Conservation (phyloP, 1,139 yeast genomes). For the Saccharomyces hybrid region DNA sequence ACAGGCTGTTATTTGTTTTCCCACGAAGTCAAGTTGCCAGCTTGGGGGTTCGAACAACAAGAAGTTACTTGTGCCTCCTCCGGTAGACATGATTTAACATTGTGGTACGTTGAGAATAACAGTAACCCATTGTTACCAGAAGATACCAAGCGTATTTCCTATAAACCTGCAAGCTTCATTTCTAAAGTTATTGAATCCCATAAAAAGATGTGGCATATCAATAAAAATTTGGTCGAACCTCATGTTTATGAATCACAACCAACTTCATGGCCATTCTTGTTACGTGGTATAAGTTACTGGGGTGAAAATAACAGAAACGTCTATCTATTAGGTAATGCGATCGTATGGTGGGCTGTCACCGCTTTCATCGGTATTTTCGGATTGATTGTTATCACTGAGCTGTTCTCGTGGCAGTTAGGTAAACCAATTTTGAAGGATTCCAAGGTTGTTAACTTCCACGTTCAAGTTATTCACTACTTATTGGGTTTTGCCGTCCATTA, state of each 20-base stretch:
- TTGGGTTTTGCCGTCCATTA: slow-evolving; percentile 83
- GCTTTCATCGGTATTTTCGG: slow-evolving; percentile 50
- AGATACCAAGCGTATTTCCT: slow-evolving; percentile 46
- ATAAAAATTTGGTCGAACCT: slow-evolving; percentile 72
- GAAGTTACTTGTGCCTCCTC: slow-evolving; percentile 90
- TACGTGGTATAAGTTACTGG: slow-evolving; percentile 96
- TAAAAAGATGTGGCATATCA: slow-evolving; percentile 83
- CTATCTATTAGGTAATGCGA: slow-evolving; percentile 84
- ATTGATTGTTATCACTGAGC: slow-evolving; percentile 45
- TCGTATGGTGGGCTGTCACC: slow-evolving; percentile 80
- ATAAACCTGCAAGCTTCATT: slow-evolving; percentile 55
- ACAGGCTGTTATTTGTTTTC: slow-evolving; percentile 87
- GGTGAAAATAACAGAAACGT: slow-evolving; percentile 66
- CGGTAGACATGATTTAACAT: slow-evolving; percentile 65
- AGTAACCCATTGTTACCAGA: slow-evolving; percentile 41
- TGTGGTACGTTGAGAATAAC: slow-evolving; percentile 88
- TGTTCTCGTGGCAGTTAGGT: slow-evolving; percentile 74
- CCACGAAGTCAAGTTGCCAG: slow-evolving; percentile 76
- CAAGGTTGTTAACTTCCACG: slow-evolving; percentile 61
- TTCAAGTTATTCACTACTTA: slow-evolving; percentile 57
- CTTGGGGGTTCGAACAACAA: slow-evolving; percentile 94
- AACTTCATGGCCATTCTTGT: slow-evolving; percentile 76
- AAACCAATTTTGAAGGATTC: slow-evolving; percentile 42
- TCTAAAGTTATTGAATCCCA: slow-evolving; percentile 74
- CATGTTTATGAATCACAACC: slow-evolving; percentile 92